Conservation (phyloP, 2,329 filamentous ascomycete genomes). For the Cephalotrichum gorgonifer region DNA sequence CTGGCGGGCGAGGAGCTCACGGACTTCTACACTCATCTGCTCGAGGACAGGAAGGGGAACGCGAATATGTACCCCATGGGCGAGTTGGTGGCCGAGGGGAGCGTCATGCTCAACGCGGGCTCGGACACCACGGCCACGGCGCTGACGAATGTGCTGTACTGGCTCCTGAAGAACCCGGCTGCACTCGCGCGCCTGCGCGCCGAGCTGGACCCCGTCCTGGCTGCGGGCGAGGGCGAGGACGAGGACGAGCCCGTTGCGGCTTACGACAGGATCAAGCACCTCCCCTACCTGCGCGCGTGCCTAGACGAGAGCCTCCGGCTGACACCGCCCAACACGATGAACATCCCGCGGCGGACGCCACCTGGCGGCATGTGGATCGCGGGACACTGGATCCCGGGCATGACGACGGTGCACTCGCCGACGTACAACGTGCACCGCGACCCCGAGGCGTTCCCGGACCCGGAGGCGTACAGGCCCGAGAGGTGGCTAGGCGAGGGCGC, state of each 20-base stretch:
- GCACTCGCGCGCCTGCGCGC: constrained; percentile 16
- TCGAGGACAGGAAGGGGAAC: constrained; percentile 33
- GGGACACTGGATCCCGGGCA: constrained; percentile 21
- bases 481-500: constrained; percentile 25
- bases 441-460: constrained; percentile 23
- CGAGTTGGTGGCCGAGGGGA: constrained; percentile 46
- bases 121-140: constrained; percentile 33
- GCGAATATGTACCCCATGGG: constrained; percentile 40
- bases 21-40: constrained; percentile 47
- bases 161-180: constrained; percentile 21
- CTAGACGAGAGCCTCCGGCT: constrained; percentile 26
- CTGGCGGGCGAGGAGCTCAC: constrained; percentile 41
- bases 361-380: constrained; percentile 19
- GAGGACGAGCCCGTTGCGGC: constrained; percentile 16
- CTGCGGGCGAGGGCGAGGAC: too few relatives aligned
- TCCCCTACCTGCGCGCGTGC: constrained; percentile 25
- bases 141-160: constrained; percentile 22
- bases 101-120: constrained; percentile 42
- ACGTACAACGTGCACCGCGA: constrained; percentile 26
- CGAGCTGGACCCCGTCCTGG: constrained; percentile 17
- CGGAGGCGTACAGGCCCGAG: constrained; percentile 26
- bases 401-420: constrained; percentile 27
- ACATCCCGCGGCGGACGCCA: constrained; percentile 15
- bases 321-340: constrained; percentile 16
- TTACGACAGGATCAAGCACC: constrained; percentile 21